Percentiles rank a stretch among this genome's conserved stretches.
Conservation (phyloP, 306 rosid genomes). For the Trichosanthes cucumerina region DNA sequence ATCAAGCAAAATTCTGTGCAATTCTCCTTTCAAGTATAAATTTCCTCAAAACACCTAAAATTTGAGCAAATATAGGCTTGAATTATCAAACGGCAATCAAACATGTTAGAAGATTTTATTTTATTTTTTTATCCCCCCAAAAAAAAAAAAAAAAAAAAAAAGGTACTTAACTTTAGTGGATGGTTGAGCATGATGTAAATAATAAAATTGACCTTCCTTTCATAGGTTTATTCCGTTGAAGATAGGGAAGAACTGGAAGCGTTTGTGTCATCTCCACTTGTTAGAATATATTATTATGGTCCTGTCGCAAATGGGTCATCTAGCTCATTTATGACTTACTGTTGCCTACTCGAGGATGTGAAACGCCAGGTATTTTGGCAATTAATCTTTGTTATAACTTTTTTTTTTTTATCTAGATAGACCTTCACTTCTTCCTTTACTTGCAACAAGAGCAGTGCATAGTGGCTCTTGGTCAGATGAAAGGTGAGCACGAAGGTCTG, state of each 20-base stretch:
- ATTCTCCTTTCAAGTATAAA: background rate
- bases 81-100: background rate
- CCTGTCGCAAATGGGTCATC: slow-evolving; percentile 23
- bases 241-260: slow-evolving; percentile 39
- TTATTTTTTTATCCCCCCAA: too few species aligned
- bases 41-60: slow-evolving; percentile 1
- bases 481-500: slow-evolving; percentile 38
- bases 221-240: slow-evolving; percentile 64
- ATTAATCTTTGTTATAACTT: background rate
- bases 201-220: background rate
- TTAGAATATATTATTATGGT: slow-evolving; percentile 38
- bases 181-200: background rate
- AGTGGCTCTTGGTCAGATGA: slow-evolving; percentile 30
- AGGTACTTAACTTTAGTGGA: background rate
- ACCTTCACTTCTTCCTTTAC: slow-evolving; percentile 13
- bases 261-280: slow-evolving; percentile 49
- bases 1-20: background rate
- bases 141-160: too few species aligned
- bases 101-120: background rate
- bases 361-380: slow-evolving; percentile 50
- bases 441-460: slow-evolving; percentile 47
- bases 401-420: slow-evolving; percentile 16
- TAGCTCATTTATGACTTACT: slow-evolving; percentile 20
- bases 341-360: slow-evolving; percentile 36
- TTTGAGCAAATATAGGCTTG: background rate